Percentiles rank a stretch among this genome's conserved stretches.
phyloP scores from a whole-genome alignment of 2,329 filamentous ascomycete species.

The Lomentospora prolificans region DNA sequence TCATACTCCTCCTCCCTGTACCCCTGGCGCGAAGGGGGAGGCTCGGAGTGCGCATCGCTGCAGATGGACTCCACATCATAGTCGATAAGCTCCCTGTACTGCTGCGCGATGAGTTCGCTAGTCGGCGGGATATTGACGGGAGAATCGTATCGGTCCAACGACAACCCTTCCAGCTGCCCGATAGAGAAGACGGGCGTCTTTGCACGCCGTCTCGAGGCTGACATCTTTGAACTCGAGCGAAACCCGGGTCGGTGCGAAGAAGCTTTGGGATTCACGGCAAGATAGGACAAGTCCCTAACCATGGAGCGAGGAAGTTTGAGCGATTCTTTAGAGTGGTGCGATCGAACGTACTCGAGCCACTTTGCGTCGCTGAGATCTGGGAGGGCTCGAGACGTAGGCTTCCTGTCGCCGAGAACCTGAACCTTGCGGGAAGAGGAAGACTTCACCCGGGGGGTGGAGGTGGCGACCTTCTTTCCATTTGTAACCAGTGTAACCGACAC shows the following conservation, averaged over 20 bases:
- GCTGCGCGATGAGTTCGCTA: conserved; percentile 33
- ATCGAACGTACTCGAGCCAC: conserved; percentile 21
- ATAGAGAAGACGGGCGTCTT: conserved; percentile 37
- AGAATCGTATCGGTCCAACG: conserved; percentile 7
- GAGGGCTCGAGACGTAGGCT: conserved; percentile 15
- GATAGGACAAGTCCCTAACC: conserved; percentile 2
- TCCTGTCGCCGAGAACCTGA: background rate
- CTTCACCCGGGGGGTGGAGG: background rate
- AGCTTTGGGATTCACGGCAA: background rate
- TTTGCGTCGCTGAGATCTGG: conserved; percentile 24
- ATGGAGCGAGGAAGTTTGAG: conserved; percentile 4
- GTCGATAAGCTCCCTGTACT: conserved; percentile 33
- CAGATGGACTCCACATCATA: conserved; percentile 3
- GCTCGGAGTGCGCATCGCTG: conserved; percentile 1
- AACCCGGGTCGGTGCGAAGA: background rate
- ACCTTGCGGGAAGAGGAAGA: background rate
- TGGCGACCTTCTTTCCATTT: conserved; percentile 1
- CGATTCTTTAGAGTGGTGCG: conserved; percentile 5
- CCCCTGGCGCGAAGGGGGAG: conserved; percentile 1
- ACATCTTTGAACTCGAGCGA: conserved; percentile 3
- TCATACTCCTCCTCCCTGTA: conserved; percentile 4
- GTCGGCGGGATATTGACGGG: conserved; percentile 21
- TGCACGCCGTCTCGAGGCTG: conserved; percentile 18
- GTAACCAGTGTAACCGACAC: background rate
- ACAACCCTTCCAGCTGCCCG: conserved; percentile 29